Evolutionary conservation across 352 stramenopile species (phyloP).

Genomic region (Discostella stelligera): DNA sequence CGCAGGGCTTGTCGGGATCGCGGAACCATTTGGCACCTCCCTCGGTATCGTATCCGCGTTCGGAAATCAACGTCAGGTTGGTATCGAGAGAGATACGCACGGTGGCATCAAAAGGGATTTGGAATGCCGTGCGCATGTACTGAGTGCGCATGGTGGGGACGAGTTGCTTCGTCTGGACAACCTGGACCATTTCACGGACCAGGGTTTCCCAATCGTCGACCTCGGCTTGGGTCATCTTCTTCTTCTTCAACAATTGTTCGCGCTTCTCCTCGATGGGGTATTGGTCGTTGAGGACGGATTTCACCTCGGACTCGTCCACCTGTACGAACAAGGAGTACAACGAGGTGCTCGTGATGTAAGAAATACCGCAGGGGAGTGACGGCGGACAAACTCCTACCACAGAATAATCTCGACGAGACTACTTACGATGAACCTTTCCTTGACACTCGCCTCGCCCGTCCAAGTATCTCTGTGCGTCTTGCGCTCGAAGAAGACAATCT

Average conservation of each 20-base stretch:
- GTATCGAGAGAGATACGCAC: constrained; percentile 87
- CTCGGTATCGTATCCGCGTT: constrained; percentile 80
- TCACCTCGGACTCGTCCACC: constrained; percentile 77
- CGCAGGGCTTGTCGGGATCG: constrained; percentile 77
- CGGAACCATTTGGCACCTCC: constrained; percentile 83
- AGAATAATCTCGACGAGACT: constrained; percentile 1
- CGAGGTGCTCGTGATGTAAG: too few relatives aligned
- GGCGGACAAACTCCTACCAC: neutral
- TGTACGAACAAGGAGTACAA: constrained; percentile 24
- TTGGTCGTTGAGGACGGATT: constrained; percentile 68
- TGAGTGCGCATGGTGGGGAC: constrained; percentile 86
- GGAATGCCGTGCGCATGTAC: constrained; percentile 88
- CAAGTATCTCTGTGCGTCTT: constrained; percentile 89
- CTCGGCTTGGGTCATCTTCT: constrained; percentile 78
- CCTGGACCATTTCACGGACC: constrained; percentile 83
- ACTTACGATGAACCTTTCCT: constrained; percentile 86
- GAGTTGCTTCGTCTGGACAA: constrained; percentile 85
- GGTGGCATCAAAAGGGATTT: constrained; percentile 88
- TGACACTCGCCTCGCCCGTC: constrained; percentile 86
- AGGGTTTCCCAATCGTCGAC: constrained; percentile 82
- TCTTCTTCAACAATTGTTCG: constrained; percentile 72
- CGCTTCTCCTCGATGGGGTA: constrained; percentile 83
- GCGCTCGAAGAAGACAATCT: constrained; percentile 86
- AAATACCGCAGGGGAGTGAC: too few relatives aligned
- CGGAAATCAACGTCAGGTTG: constrained; percentile 88